phyloP scores from a whole-genome alignment of 371 early-diverging fungal genomes.

The Mortierella polycephala region DNA sequence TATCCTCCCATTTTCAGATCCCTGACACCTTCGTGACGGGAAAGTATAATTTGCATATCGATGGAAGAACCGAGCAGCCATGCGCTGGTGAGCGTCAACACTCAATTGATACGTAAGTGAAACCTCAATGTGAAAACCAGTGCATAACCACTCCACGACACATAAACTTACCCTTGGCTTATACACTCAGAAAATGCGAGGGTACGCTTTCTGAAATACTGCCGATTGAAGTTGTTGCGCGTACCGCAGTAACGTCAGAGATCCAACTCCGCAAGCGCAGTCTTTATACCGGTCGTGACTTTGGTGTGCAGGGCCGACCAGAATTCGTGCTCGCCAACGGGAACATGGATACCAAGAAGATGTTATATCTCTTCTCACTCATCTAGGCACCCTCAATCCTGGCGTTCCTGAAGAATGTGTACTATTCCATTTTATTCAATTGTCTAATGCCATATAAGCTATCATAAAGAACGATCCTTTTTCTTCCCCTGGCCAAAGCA shows the following conservation, averaged over 20 bases:
- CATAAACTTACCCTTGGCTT: no score
- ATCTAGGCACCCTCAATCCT: slow-evolving; percentile 4
- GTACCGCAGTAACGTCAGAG: not conserved
- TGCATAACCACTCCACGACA: no score
- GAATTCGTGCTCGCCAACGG: slow-evolving; percentile 21
- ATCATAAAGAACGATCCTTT: not conserved
- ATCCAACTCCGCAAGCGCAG: slow-evolving; percentile 13
- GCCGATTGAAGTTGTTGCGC: slow-evolving; percentile 18
- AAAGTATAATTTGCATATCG: slow-evolving; percentile 34
- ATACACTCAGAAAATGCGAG: slow-evolving; percentile 12
- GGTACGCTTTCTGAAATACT: slow-evolving; percentile 34
- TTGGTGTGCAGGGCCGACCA: slow-evolving; percentile 8
- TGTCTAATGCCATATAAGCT: not conserved
- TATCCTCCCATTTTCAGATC: slow-evolving; percentile 16
- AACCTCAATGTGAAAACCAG: no score
- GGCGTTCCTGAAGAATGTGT: no score
- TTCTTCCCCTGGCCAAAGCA: not conserved
- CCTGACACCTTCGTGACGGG: slow-evolving; percentile 23
- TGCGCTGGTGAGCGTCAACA: slow-evolving; percentile 12
- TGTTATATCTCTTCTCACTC: slow-evolving; percentile 43
- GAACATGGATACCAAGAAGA: slow-evolving; percentile 36
- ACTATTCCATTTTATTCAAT: not conserved
- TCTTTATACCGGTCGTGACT: slow-evolving; percentile 15
- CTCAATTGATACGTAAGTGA: slow-evolving; percentile 21
- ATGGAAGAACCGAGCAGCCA: slow-evolving; percentile 30